Evolutionary conservation across 169 alveolate species (phyloP).

Genomic region (Plasmodium vinckei): DNA sequence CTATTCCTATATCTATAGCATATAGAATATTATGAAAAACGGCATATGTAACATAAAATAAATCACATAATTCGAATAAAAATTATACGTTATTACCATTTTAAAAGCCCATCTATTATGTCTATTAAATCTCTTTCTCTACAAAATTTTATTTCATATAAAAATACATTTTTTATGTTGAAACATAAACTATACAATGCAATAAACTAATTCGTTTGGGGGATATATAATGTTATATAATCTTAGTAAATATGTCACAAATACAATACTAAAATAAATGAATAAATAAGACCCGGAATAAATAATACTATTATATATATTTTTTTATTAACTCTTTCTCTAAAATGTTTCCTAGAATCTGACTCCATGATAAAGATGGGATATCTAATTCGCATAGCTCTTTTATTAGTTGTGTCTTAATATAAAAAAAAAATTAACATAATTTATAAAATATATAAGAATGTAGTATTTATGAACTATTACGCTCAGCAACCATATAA

Average conservation of each 20-base stretch:
- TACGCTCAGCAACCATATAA: background rate
- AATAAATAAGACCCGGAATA: too few relatives aligned
- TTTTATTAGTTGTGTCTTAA: constrained; percentile 23
- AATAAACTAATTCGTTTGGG: too few relatives aligned
- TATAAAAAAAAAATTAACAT: background rate
- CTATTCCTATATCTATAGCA: background rate
- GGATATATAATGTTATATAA: too few relatives aligned
- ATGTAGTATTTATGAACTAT: background rate
- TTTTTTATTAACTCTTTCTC: constrained; percentile 25
- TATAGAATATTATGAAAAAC: background rate
- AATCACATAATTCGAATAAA: background rate
- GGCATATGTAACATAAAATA: background rate
- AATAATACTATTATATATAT: background rate
- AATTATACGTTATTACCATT: constrained; percentile 25
- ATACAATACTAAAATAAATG: too few relatives aligned
- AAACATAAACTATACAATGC: too few relatives aligned
- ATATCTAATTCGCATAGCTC: constrained; percentile 55
- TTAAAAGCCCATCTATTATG: constrained; percentile 66
- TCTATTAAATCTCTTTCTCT: constrained; percentile 67
- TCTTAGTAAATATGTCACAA: too few relatives aligned
- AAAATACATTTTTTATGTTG: too few relatives aligned
- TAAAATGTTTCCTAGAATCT: constrained; percentile 26
- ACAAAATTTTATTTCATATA: background rate
- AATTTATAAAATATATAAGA: constrained; percentile 1
- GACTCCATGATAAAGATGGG: constrained; percentile 46